Conservation (phyloP, 2,329 filamentous ascomycete genomes). For the Phaeosphaeria sp. region DNA sequence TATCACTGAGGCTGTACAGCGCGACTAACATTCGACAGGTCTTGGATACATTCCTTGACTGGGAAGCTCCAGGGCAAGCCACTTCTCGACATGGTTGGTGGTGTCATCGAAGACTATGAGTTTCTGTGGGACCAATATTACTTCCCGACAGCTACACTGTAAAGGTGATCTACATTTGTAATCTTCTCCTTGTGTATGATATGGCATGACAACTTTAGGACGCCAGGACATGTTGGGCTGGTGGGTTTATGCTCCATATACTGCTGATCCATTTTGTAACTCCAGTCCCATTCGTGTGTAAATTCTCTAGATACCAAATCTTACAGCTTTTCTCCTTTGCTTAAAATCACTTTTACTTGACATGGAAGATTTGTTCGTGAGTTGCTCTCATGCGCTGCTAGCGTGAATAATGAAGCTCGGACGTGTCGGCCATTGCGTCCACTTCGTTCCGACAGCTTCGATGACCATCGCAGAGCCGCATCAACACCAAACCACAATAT, state of each 20-base stretch:
- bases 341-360: background rate
- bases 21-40: slow-evolving; percentile 48
- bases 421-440: slow-evolving; percentile 3
- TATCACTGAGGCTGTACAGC: background rate
- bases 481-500: slow-evolving; percentile 33
- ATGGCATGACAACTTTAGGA: background rate
- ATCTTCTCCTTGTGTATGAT: slow-evolving; percentile 12
- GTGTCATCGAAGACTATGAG: slow-evolving; percentile 93
- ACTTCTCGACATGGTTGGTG: slow-evolving; percentile 80
- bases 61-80: slow-evolving; percentile 74
- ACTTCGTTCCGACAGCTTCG: slow-evolving; percentile 37
- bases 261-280: background rate
- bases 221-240: background rate
- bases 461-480: slow-evolving; percentile 44
- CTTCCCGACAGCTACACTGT: slow-evolving; percentile 73
- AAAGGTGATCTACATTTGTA: slow-evolving; percentile 7
- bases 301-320: slow-evolving; percentile 30
- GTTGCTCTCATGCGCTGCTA: slow-evolving; percentile 7
- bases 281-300: slow-evolving; percentile 1
- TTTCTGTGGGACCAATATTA: slow-evolving; percentile 99
- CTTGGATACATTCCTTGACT: slow-evolving; percentile 72
- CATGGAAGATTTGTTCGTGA: too few species aligned
- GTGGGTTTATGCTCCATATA: slow-evolving; percentile 1
- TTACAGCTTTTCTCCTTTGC: background rate
- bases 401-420: slow-evolving; percentile 32